Conservation (phyloP, 2,329 filamentous ascomycete species). For the Torrubiella hemipterigena region DNA sequence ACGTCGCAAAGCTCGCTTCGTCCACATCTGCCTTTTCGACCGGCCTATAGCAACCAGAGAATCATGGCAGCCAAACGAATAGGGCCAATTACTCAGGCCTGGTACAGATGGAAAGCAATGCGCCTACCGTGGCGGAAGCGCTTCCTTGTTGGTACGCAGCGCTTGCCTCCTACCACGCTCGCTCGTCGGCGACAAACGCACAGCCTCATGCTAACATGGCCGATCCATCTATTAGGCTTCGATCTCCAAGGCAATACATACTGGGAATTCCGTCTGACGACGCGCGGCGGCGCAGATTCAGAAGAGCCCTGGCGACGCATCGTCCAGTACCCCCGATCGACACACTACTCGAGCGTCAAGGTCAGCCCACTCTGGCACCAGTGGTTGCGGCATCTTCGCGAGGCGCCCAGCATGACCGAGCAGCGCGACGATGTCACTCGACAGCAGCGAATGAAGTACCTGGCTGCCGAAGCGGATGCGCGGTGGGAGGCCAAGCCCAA, state of each 20-base stretch:
- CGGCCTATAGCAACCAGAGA: too few species aligned
- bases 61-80: slow-evolving; percentile 24
- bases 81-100: slow-evolving; percentile 27
- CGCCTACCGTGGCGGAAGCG: slow-evolving; percentile 52
- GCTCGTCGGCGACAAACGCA: slow-evolving; percentile 36
- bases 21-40: too few species aligned
- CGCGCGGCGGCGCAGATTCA: slow-evolving; percentile 16
- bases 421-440: slow-evolving; percentile 41
- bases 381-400: slow-evolving; percentile 52
- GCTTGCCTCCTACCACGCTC: slow-evolving; percentile 26
- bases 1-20: too few species aligned
- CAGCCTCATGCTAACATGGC: slow-evolving; percentile 1
- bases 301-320: slow-evolving; percentile 47
- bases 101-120: slow-evolving; percentile 51
- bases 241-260: slow-evolving; percentile 57
- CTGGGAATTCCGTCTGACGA: slow-evolving; percentile 51
- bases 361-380: slow-evolving; percentile 56
- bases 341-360: slow-evolving; percentile 40
- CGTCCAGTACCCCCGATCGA: slow-evolving; percentile 42
- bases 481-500: slow-evolving; percentile 50
- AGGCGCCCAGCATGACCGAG: slow-evolving; percentile 44
- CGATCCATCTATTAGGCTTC: slow-evolving; percentile 30
- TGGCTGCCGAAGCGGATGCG: slow-evolving; percentile 50
- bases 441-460: slow-evolving; percentile 37
- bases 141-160: slow-evolving; percentile 42